Evolutionary conservation across 2,329 filamentous ascomycete genomes (phyloP).

Genomic region (Setomelanomma holmii): DNA sequence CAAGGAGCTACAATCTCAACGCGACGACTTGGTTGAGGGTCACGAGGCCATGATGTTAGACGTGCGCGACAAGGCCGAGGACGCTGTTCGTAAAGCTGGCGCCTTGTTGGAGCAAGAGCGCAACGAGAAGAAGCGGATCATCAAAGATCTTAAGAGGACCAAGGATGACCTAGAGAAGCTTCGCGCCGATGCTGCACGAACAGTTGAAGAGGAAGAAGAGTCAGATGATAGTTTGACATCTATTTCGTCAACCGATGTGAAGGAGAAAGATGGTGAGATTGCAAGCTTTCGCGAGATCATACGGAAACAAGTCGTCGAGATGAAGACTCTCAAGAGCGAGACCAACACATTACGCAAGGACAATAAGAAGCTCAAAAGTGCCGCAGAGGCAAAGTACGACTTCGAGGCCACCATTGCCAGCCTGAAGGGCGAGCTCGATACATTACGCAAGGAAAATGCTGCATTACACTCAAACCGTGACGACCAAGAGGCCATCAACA

Average conservation of each 20-base stretch:
- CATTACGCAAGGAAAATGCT: conserved; percentile 24
- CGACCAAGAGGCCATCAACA: conserved; percentile 36
- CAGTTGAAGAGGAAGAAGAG: conserved; percentile 14
- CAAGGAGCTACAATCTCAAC: conserved; percentile 35
- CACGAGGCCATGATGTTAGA: conserved; percentile 36
- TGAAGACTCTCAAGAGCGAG: conserved; percentile 34
- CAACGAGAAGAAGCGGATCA: conserved; percentile 36
- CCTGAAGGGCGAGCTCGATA: conserved; percentile 14
- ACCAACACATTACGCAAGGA: conserved; percentile 26
- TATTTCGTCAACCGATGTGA: conserved; percentile 9
- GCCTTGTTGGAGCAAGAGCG: conserved; percentile 43
- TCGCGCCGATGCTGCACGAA: conserved; percentile 18
- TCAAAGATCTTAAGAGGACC: conserved; percentile 33
- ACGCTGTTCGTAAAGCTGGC: conserved; percentile 43
- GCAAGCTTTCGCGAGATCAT: conserved; percentile 34
- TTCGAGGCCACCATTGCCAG: conserved; percentile 9
- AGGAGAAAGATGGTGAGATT: conserved; percentile 36
- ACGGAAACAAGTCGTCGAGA: conserved; percentile 30
- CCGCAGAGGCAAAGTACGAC: conserved; percentile 2
- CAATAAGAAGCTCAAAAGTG: conserved; percentile 13
- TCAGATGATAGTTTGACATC: conserved; percentile 19
- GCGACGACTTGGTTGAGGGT: conserved; percentile 34
- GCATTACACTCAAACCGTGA: conserved; percentile 27
- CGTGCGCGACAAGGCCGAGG: conserved; percentile 44
- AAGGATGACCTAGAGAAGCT: conserved; percentile 31